Conservation (phyloP, 1,284 basidiomycete genomes). For the Moniliophthora roreri region DNA sequence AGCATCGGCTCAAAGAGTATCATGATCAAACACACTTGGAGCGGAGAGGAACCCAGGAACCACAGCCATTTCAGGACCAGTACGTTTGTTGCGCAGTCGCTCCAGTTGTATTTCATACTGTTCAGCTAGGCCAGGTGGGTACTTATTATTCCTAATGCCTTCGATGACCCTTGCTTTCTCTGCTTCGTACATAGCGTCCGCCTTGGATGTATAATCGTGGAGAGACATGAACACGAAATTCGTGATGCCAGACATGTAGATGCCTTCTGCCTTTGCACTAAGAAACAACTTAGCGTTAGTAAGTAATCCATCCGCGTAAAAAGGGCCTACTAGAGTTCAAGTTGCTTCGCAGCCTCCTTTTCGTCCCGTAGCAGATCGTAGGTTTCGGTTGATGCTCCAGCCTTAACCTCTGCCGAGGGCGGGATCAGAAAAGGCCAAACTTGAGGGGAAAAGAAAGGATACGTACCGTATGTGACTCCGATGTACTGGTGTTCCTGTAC, state of each 20-base stretch:
- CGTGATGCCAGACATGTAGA: slow-evolving; percentile 27
- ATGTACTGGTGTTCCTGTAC: slow-evolving; percentile 44
- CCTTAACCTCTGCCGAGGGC: slow-evolving; percentile 26
- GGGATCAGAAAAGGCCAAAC: neutral
- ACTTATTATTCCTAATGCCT: slow-evolving; percentile 20
- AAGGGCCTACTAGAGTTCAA: slow-evolving; percentile 29
- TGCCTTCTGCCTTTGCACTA: slow-evolving; percentile 21
- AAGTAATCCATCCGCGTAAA: neutral
- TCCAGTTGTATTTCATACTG: slow-evolving; percentile 36
- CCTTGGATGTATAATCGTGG: slow-evolving; percentile 17
- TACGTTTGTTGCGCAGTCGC: slow-evolving; percentile 24
- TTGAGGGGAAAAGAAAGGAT: neutral
- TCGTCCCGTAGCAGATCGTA: slow-evolving; percentile 30
- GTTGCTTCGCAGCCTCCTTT: slow-evolving; percentile 23
- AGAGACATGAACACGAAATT: slow-evolving; percentile 27
- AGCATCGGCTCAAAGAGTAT: neutral
- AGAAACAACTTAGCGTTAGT: neutral
- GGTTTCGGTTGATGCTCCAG: slow-evolving; percentile 27
- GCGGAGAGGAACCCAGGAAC: slow-evolving; percentile 20
- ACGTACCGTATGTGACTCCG: slow-evolving; percentile 27
- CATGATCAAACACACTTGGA: neutral
- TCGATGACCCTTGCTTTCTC: slow-evolving; percentile 24
- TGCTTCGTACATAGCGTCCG: slow-evolving; percentile 19
- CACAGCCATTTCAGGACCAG: slow-evolving; percentile 29
- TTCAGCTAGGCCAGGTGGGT: slow-evolving; percentile 28